These are phyloP conservation scores for Nemania sp. DNA, from an alignment of 2,329 filamentous ascomycete genomes.

Conservation along the genomic window DNA sequence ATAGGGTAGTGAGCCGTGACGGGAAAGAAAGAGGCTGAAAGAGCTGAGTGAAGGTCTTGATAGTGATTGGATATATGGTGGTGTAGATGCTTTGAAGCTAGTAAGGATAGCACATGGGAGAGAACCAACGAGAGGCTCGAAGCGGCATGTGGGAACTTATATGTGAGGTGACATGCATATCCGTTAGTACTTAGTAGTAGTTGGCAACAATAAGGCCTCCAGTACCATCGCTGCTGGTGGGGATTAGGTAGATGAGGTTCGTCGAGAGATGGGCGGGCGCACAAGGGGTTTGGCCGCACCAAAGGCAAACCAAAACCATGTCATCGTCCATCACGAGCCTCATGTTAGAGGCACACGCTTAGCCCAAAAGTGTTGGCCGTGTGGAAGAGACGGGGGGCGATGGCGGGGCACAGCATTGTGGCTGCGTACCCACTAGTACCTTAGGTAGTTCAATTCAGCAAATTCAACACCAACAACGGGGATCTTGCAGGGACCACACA, in stretches of 20 bases:
- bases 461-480: not conserved
- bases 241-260: conserved; percentile 19
- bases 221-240: conserved; percentile 12
- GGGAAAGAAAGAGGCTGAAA: conserved; percentile 6
- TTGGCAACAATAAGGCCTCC: conserved; percentile 48
- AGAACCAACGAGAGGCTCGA: conserved; percentile 41
- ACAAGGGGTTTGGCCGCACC: conserved; percentile 16
- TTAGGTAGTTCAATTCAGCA: too few relatives aligned
- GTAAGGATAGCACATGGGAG: conserved; percentile 40
- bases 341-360: conserved; percentile 26
- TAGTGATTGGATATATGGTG: conserved; percentile 31
- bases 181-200: too few relatives aligned
- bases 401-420: conserved; percentile 33
- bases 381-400: conserved; percentile 6
- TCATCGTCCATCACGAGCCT: conserved; percentile 33
- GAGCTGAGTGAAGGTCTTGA: conserved; percentile 35
- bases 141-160: conserved; percentile 40
- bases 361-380: conserved; percentile 24
- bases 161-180: conserved; percentile 42
- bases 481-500: not conserved
- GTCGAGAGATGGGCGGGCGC: conserved; percentile 24
- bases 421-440: conserved; percentile 6
- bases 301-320: too few relatives aligned
- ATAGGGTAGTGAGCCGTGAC: conserved; percentile 33
- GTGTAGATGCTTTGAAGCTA: conserved; percentile 45